phyloP scores from a whole-genome alignment of 116 monocot genomes.

The Papilionanthe hybrid region DNA sequence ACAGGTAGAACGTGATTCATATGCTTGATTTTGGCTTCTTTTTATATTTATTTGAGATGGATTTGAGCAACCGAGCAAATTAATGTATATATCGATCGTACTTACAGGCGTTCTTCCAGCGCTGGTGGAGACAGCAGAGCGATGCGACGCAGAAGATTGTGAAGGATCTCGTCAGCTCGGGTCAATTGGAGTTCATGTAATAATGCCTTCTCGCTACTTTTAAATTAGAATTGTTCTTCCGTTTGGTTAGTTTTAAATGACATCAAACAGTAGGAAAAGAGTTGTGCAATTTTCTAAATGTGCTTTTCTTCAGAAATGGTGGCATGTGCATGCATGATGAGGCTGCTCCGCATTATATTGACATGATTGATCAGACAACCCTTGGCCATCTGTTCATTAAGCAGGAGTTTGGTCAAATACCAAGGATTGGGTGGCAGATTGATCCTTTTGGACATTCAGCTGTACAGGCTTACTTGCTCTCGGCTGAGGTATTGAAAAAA shows the following conservation, averaged over 20 bases:
- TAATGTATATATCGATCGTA: background rate
- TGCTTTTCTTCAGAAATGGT: slow-evolving; percentile 57
- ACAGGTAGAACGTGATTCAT: slow-evolving; percentile 36
- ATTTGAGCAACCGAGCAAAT: background rate
- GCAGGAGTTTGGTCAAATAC: slow-evolving; percentile 74
- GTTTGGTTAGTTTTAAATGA: background rate
- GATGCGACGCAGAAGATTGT: slow-evolving; percentile 58
- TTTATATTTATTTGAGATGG: slow-evolving; percentile 5
- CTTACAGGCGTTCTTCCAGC: slow-evolving; percentile 90
- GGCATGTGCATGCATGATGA: slow-evolving; percentile 99
- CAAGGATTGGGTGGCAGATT: slow-evolving; percentile 99
- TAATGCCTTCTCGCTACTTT: slow-evolving; percentile 1
- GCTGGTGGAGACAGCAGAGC: slow-evolving; percentile 97
- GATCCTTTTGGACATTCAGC: slow-evolving; percentile 99
- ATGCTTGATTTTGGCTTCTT: background rate
- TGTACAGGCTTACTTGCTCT: slow-evolving; percentile 89
- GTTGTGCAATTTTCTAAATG: background rate
- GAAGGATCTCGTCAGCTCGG: slow-evolving; percentile 61
- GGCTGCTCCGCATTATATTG: slow-evolving; percentile 87
- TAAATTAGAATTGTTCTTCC: background rate
- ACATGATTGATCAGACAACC: slow-evolving; percentile 99
- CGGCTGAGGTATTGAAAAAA: slow-evolving; percentile 60
- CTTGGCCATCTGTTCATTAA: slow-evolving; percentile 88
- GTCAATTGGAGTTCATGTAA: slow-evolving; percentile 93
- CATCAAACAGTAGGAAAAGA: background rate